Evolutionary conservation across 1,284 basidiomycete genomes (phyloP).

Genomic region (Leccinum pachyderme): DNA sequence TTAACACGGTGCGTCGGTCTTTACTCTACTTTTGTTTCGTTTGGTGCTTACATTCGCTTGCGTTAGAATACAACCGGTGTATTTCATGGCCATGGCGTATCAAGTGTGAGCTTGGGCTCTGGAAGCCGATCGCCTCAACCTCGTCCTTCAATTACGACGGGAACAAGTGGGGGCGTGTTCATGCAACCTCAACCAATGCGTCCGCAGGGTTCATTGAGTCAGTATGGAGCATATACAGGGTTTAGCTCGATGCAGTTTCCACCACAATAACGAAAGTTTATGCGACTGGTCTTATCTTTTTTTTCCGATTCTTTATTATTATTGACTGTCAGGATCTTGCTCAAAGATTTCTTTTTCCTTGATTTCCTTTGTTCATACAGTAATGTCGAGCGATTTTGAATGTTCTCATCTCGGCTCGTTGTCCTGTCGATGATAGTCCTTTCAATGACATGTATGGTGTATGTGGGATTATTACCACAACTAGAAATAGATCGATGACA

Average conservation of each 20-base stretch:
- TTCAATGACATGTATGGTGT: not conserved
- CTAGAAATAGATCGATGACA: no score
- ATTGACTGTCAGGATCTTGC: slow-evolving; percentile 15
- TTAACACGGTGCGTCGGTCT: slow-evolving; percentile 22
- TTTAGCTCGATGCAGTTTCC: slow-evolving; percentile 24
- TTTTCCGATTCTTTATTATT: slow-evolving; percentile 18
- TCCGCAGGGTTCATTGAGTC: slow-evolving; percentile 11
- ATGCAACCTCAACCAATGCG: slow-evolving; percentile 27
- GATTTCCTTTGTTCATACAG: not conserved
- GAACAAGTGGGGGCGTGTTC: slow-evolving; percentile 9
- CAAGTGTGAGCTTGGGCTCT: slow-evolving; percentile 8
- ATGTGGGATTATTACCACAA: not conserved
- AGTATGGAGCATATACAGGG: slow-evolving; percentile 20
- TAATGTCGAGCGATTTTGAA: not conserved
- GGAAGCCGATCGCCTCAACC: slow-evolving; percentile 20
- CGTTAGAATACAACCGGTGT: slow-evolving; percentile 22
- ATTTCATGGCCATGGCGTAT: slow-evolving; percentile 19
- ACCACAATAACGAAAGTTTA: slow-evolving; percentile 12
- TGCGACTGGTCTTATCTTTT: not conserved
- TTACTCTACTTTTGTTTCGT: slow-evolving; percentile 2
- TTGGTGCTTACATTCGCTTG: slow-evolving; percentile 6
- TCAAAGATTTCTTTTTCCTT: not conserved
- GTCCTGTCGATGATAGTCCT: not conserved
- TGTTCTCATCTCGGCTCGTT: not conserved
- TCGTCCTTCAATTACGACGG: slow-evolving; percentile 14